Evolutionary conservation across 805 yeast genomes (phyloP).

Genomic region (Starmerella potacharoeniae): DNA sequence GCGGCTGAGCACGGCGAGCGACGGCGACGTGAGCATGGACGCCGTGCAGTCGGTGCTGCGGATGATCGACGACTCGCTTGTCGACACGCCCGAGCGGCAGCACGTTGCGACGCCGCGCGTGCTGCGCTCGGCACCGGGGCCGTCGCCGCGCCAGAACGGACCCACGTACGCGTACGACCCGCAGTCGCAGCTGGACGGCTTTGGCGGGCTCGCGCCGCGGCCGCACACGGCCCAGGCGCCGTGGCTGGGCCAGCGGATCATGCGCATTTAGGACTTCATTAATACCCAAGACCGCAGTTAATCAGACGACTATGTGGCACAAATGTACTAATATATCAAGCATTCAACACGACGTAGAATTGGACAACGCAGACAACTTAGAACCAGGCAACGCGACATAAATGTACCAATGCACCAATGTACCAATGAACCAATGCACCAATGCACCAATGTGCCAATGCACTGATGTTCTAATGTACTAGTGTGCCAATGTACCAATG

Average conservation of each 20-base stretch:
- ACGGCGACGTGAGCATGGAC: constrained; percentile 18
- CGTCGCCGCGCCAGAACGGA: constrained; percentile 21
- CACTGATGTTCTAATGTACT: too few species aligned
- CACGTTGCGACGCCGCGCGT: constrained; percentile 18
- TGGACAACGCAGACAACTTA: too few species aligned
- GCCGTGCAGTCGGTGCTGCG: constrained; percentile 25
- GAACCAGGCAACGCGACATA: too few species aligned
- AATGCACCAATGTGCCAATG: too few species aligned
- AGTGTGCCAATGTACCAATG: too few species aligned
- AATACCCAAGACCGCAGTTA: background rate
- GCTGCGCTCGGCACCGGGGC: constrained; percentile 21
- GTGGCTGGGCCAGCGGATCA: background rate
- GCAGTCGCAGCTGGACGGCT: background rate
- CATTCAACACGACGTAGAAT: too few species aligned
- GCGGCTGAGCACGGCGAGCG: background rate
- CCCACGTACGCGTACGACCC: constrained; percentile 21
- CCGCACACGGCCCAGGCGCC: background rate
- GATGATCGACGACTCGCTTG: constrained; percentile 30
- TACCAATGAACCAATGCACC: too few species aligned
- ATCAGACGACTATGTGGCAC: too few species aligned
- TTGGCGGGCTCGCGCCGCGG: constrained; percentile 10
- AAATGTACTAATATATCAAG: too few species aligned
- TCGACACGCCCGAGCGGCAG: constrained; percentile 27
- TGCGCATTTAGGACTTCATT: background rate
- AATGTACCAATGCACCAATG: too few species aligned